Conservation (phyloP, 1,284 basidiomycete species). For the Rhodotorula sp. region DNA sequence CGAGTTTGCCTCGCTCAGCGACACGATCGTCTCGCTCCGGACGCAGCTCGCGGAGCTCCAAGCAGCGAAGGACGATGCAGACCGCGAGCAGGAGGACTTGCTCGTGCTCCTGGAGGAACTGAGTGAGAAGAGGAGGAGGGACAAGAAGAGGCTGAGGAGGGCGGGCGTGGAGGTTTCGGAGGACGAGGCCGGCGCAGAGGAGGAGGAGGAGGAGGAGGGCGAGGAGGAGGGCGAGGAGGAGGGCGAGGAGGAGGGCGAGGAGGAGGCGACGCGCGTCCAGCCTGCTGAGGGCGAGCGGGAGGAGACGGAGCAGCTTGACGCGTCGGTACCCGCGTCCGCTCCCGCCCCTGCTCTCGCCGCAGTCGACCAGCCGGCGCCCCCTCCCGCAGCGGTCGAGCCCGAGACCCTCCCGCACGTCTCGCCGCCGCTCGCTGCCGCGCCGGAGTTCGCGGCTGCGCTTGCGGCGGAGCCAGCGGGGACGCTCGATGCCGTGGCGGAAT, state of each 20-base stretch:
- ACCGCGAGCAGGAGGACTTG: conserved; percentile 62
- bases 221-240: neutral
- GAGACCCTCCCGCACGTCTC: neutral
- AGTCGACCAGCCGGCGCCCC: neutral
- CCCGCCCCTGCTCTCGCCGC: no score
- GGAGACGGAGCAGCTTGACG: neutral
- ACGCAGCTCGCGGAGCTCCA: conserved; percentile 25
- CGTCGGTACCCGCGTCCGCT: neutral
- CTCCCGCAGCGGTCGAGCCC: neutral
- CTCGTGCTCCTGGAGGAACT: conserved; percentile 92
- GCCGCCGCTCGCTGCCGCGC: neutral
- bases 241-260: neutral
- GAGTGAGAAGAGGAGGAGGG: conserved; percentile 75
- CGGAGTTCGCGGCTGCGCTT: neutral
- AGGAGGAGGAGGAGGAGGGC: conserved; percentile 49
- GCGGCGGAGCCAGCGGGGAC: neutral
- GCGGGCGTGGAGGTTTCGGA: conserved; percentile 72
- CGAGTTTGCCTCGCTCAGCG: conserved; percentile 50
- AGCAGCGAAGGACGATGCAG: conserved; percentile 54
- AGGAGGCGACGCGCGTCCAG: neutral
- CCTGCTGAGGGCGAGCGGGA: neutral
- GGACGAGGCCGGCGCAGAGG: conserved; percentile 78
- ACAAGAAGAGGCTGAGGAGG: conserved; percentile 73
- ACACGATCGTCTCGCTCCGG: conserved; percentile 48
- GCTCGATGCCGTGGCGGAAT: no score